These are phyloP conservation scores for Paradendryphiella salina DNA, from an alignment of 2,329 filamentous ascomycete genomes.

Conservation along the genomic window DNA sequence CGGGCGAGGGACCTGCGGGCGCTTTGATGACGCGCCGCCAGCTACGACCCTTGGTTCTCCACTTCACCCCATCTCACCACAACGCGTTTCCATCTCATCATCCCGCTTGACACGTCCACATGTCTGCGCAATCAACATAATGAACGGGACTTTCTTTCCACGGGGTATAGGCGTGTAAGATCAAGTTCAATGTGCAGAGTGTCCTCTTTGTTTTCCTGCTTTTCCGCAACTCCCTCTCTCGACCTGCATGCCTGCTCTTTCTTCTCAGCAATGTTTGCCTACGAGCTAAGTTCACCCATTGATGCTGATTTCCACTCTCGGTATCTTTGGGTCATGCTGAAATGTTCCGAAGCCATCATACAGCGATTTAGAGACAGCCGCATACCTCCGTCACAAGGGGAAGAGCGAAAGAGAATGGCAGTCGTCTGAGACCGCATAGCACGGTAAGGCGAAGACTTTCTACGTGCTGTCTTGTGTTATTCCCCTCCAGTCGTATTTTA, in stretches of 20 bases:
- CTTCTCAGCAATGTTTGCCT: background rate
- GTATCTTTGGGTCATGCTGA: too few relatives aligned
- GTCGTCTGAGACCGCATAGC: too few relatives aligned
- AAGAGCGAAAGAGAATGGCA: too few relatives aligned
- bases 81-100: slow-evolving; percentile 1
- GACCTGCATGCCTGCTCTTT: background rate
- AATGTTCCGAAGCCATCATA: too few relatives aligned
- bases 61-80: slow-evolving; percentile 7
- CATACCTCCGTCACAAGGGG: too few relatives aligned
- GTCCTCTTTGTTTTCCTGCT: background rate
- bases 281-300: background rate
- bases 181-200: background rate
- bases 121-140: too few relatives aligned
- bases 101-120: background rate
- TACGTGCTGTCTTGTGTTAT: too few relatives aligned
- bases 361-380: too few relatives aligned
- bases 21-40: background rate
- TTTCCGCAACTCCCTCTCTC: background rate
- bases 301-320: too few relatives aligned
- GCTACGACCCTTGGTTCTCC: slow-evolving; percentile 5
- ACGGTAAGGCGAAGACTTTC: too few relatives aligned
- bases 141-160: too few relatives aligned
- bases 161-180: background rate
- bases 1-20: background rate
- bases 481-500: slow-evolving; percentile 3